A percentile compares a stretch with the other conserved stretches of the same genome.
Evolutionary conservation across 2,329 filamentous ascomycete species (phyloP).

Genomic region (Hypoxylon rubiginosum): DNA sequence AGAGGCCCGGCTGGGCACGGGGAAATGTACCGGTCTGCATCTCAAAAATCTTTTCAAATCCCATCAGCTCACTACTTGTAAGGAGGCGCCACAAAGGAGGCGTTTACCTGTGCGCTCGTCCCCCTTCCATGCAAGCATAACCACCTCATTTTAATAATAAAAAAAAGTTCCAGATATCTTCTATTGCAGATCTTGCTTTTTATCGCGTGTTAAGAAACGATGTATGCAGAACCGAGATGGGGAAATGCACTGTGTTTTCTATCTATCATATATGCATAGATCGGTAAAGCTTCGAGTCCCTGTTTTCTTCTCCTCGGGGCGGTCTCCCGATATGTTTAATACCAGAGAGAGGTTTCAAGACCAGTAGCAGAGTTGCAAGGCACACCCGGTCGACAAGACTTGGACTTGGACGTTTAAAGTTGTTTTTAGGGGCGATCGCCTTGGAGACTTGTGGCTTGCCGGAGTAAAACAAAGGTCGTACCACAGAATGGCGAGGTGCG

Average conservation of each 20-base stretch:
- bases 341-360: constrained; percentile 17
- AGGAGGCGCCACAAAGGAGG: constrained; percentile 11
- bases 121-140: constrained; percentile 46
- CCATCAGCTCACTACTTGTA: constrained; percentile 23
- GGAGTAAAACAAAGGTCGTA: not conserved
- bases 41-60: constrained; percentile 46
- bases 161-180: constrained; percentile 6
- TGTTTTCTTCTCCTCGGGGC: not conserved
- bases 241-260: constrained; percentile 11
- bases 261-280: constrained; percentile 10
- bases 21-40: constrained; percentile 46
- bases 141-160: constrained; percentile 35
- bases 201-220: not conserved
- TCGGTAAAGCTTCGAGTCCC: constrained; percentile 2
- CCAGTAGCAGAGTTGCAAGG: constrained; percentile 11
- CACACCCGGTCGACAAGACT: not conserved
- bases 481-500: constrained; percentile 6
- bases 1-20: constrained; percentile 6
- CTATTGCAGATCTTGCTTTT: constrained; percentile 9
- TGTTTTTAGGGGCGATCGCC: constrained; percentile 13
- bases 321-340: constrained; percentile 14
- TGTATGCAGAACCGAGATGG: constrained; percentile 15
- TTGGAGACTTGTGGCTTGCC: not conserved
- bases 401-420: constrained; percentile 14
- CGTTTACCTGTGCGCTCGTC: constrained; percentile 45